phyloP scores from a whole-genome alignment of 768 basidiomycete genomes.

The Boletus eberwhitei region DNA sequence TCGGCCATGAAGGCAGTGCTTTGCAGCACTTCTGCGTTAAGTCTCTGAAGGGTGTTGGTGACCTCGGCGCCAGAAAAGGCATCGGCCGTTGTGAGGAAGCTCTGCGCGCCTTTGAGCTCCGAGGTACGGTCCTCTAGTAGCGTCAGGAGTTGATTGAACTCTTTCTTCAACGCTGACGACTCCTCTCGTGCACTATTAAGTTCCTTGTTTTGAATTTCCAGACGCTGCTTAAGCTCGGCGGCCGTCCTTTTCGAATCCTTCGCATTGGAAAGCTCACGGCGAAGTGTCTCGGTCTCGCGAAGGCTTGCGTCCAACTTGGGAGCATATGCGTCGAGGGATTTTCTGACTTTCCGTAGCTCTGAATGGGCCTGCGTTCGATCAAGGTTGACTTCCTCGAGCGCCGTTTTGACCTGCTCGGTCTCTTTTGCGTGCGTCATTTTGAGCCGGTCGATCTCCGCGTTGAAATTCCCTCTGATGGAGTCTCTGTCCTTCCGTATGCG shows the following conservation, averaged over 20 bases:
- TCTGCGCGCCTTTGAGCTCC: slow-evolving; percentile 45
- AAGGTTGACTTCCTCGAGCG: slow-evolving; percentile 27
- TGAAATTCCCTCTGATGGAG: slow-evolving; percentile 6
- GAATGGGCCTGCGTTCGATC: slow-evolving; percentile 19
- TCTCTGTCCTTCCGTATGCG: slow-evolving; percentile 26
- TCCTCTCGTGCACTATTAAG: slow-evolving; percentile 24
- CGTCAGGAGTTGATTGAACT: slow-evolving; percentile 25
- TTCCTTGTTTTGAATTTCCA: slow-evolving; percentile 21
- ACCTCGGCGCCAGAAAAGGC: slow-evolving; percentile 45
- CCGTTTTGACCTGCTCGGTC: slow-evolving; percentile 9
- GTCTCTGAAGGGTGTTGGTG: slow-evolving; percentile 37
- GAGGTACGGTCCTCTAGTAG: slow-evolving; percentile 40
- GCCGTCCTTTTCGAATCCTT: slow-evolving; percentile 12
- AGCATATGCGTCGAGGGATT: slow-evolving; percentile 16
- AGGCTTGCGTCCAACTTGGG: slow-evolving; percentile 17
- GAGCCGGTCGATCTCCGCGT: slow-evolving; percentile 23
- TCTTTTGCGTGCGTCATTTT: slow-evolving; percentile 14
- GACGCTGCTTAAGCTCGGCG: slow-evolving; percentile 15
- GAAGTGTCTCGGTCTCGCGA: slow-evolving; percentile 18
- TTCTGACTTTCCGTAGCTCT: slow-evolving; percentile 22
- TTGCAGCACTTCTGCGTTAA: slow-evolving; percentile 50
- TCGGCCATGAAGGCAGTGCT: slow-evolving; percentile 48
- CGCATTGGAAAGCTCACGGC: slow-evolving; percentile 8
- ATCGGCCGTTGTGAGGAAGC: slow-evolving; percentile 44
- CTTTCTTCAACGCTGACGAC: slow-evolving; percentile 26